Percentiles rank a stretch among this genome's conserved stretches.
Evolutionary conservation across 805 yeast species (phyloP).

Genomic region (Ogataea paradorogensis): DNA sequence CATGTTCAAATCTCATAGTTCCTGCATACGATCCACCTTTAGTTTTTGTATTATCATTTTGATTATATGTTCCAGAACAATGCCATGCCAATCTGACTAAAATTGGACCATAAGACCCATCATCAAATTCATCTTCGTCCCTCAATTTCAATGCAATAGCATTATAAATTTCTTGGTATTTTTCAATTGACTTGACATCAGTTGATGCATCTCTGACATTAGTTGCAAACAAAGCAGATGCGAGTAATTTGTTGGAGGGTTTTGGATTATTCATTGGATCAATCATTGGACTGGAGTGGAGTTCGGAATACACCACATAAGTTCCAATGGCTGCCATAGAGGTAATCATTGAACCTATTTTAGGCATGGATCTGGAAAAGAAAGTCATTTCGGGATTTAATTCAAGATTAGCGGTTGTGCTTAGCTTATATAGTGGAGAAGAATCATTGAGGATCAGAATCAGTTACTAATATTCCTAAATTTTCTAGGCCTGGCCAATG

Average conservation of each 20-base stretch:
- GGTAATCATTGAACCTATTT: neutral
- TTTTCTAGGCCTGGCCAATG: neutral
- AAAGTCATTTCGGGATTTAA: neutral
- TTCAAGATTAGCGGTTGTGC: neutral
- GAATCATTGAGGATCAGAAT: too few species aligned
- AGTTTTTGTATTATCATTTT: conserved; percentile 38
- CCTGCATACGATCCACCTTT: conserved; percentile 50
- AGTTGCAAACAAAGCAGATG: conserved; percentile 32
- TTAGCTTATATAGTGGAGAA: neutral
- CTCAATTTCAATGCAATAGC: conserved; percentile 64
- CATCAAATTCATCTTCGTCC: conserved; percentile 56
- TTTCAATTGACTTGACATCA: conserved; percentile 39
- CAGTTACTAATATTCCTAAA: neutral
- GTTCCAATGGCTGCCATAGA: conserved; percentile 28
- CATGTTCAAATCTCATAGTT: conserved; percentile 51
- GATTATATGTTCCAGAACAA: conserved; percentile 46
- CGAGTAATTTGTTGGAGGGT: conserved; percentile 26
- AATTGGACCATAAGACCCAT: conserved; percentile 55
- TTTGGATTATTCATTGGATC: conserved; percentile 5
- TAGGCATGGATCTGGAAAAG: conserved; percentile 2
- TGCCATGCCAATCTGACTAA: conserved; percentile 50
- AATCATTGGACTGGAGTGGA: conserved; percentile 13
- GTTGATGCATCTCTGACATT: conserved; percentile 34
- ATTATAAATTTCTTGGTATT: conserved; percentile 66
- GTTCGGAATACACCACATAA: conserved; percentile 19